Evolutionary conservation across 106 monocot genomes (phyloP), one percentile per base, ranked within the genome.

Genomic region (Platanthera guangdongensis): DNA sequence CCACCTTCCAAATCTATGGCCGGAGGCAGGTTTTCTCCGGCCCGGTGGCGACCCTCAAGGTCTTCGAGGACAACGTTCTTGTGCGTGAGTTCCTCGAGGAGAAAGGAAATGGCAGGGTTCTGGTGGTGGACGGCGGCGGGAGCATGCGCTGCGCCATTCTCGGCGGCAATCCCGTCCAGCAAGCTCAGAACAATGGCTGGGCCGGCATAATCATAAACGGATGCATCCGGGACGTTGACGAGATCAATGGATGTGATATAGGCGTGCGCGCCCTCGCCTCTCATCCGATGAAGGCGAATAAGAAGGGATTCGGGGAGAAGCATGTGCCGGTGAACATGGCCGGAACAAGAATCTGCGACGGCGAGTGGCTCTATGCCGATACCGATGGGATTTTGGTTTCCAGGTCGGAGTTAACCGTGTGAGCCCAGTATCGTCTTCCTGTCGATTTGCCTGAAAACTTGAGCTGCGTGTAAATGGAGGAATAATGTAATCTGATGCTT

Each of bases 111-210:
- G 81, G 81, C 10, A 81, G 81, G 49, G 69, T 81, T 39, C 59
- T 81, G 25, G 76, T 81, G 55, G 76, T 81, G 5, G 81, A 81
- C 13, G 81, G 76, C 3, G 76, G 81, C 6, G 81, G 81, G 12
- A 76, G 76, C 71, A 71, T 71, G 76, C 52, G 76, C 14, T 81
- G 81, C 14, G 81, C 81, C 7, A 68, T 81, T 68, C 14, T 81
- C 28, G 81, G 81, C 47, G 81, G 81, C 8, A 81, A 76, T n/a
- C 76, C 76, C 11, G 76, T 72, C 18, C 76, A 81, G 45, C 76
- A 70, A 71, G 81, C 81, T 54, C 76, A 76, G 39, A 76, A 81
- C 70, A 81, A 76, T 49, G 81, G 81, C 21, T 81, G 81, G 81
- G 81, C 76, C 39, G 81, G 81, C 15, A 76, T 81, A 19, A 50